These are phyloP conservation scores for Pseudogymnoascus sp. DNA, from an alignment of 2,329 filamentous ascomycete species.

Conservation along the genomic window DNA sequence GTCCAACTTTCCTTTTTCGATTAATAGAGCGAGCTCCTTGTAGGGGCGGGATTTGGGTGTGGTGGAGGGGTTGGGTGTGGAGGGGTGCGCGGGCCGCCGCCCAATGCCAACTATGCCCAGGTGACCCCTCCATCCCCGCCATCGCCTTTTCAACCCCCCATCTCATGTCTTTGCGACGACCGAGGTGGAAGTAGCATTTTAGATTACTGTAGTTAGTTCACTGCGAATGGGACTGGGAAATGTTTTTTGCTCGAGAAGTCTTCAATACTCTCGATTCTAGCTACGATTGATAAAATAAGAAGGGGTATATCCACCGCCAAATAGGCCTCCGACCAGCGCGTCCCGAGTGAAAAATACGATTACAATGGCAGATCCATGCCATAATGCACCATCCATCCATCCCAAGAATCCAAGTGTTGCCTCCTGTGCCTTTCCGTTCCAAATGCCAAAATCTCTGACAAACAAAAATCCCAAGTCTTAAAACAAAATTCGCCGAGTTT, in stretches of 20 bases:
- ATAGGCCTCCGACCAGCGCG: conserved; percentile 11
- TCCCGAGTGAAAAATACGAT: conserved; percentile 11
- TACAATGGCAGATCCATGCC: conserved; percentile 10
- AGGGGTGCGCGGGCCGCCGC: not conserved
- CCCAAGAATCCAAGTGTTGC: conserved; percentile 9
- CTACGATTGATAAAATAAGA: conserved; percentile 9
- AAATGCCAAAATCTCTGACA: not conserved
- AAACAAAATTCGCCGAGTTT: conserved; percentile 5
- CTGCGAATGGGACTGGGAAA: not conserved
- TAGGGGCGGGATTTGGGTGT: not conserved
- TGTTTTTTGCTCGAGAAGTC: conserved; percentile 2
- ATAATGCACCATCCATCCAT: conserved; percentile 11
- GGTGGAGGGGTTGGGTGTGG: not conserved
- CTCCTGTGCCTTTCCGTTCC: conserved; percentile 10
- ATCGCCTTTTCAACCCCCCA: not conserved
- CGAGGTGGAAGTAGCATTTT: not conserved
- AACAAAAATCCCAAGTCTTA: not conserved
- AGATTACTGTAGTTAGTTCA: not conserved
- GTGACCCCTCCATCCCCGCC: conserved; percentile 9
- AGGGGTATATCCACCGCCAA: conserved; percentile 12
- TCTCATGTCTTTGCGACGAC: not conserved
- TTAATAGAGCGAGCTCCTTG: not conserved
- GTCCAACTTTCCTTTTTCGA: conserved; percentile 6
- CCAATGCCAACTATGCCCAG: conserved; percentile 4
- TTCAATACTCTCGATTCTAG: conserved; percentile 7